Conservation (phyloP, 805 yeast genomes). For the Saccharomycopsis malanga region DNA sequence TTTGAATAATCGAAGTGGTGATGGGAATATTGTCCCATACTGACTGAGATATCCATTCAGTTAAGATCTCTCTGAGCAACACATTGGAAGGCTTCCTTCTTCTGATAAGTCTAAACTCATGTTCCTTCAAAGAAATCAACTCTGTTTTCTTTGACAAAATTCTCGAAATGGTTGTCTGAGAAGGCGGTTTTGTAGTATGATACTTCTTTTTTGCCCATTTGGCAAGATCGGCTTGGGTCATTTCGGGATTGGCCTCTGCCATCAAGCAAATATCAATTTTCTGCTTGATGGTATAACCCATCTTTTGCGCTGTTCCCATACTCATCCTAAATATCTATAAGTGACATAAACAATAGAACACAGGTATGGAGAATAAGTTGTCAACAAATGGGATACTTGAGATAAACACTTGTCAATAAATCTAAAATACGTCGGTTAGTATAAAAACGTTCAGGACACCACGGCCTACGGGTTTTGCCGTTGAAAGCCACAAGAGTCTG, state of each 20-base stretch:
- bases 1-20: conserved; percentile 55
- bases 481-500: too few species aligned
- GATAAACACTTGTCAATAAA: too few species aligned
- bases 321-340: conserved; percentile 5
- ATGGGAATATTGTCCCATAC: conserved; percentile 62
- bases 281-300: conserved; percentile 56
- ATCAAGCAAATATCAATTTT: conserved; percentile 61
- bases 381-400: too few species aligned
- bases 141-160: conserved; percentile 51
- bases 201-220: conserved; percentile 54
- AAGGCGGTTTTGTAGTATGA: conserved; percentile 47
- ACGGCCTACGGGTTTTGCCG: too few species aligned
- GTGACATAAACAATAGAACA: too few species aligned
- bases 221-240: conserved; percentile 63
- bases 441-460: too few species aligned
- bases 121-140: conserved; percentile 41
- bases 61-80: conserved; percentile 47
- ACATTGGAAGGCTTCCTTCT: conserved; percentile 49
- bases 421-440: too few species aligned
- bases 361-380: too few species aligned
- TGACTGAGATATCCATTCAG: conserved; percentile 66
- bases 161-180: conserved; percentile 62
- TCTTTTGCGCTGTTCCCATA: conserved; percentile 22
- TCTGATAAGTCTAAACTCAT: conserved; percentile 44
- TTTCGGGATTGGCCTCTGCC: conserved; percentile 58